Evolutionary conservation across 305 asterid genomes (phyloP).

Genomic region (Fraxinus latifolia): DNA sequence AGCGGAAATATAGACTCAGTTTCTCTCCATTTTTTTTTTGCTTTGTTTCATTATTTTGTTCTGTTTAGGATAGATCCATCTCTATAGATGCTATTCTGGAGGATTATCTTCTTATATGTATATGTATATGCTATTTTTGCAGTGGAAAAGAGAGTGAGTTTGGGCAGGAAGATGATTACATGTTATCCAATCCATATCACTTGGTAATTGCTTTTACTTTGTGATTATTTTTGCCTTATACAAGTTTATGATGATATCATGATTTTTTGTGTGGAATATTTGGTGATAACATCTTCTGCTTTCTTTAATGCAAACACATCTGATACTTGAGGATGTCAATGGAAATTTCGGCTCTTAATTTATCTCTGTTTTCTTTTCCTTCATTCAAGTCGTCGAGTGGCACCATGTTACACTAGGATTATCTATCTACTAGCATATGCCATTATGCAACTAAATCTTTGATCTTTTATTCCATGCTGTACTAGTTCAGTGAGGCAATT

Average conservation of each 20-base stretch:
- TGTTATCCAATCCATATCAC: slow-evolving; percentile 93
- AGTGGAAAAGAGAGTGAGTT: slow-evolving; percentile 88
- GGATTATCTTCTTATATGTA: slow-evolving; percentile 20
- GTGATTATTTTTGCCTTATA: slow-evolving; percentile 11
- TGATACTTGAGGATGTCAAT: not conserved
- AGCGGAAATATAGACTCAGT: not conserved
- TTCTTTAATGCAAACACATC: not conserved
- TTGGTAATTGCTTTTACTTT: slow-evolving; percentile 55
- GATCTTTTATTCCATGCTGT: not conserved
- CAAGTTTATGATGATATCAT: not conserved
- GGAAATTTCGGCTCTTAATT: not conserved
- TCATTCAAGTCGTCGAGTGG: not conserved
- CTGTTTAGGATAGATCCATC: not conserved
- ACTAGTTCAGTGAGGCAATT: not conserved
- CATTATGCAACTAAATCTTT: not conserved
- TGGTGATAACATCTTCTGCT: not conserved
- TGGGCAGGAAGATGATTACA: slow-evolving; percentile 84
- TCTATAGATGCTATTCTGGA: slow-evolving; percentile 19
- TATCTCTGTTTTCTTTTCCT: not conserved
- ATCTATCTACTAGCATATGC: not conserved
- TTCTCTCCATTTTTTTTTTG: not conserved
- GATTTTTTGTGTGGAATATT: not conserved
- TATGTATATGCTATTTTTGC: slow-evolving; percentile 33
- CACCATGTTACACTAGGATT: not conserved
- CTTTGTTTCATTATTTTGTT: not conserved